Evolutionary conservation across 2,329 filamentous ascomycete genomes (phyloP), one percentile per base, ranked within the genome.

Genomic region (Fusarium caatingaense): DNA sequence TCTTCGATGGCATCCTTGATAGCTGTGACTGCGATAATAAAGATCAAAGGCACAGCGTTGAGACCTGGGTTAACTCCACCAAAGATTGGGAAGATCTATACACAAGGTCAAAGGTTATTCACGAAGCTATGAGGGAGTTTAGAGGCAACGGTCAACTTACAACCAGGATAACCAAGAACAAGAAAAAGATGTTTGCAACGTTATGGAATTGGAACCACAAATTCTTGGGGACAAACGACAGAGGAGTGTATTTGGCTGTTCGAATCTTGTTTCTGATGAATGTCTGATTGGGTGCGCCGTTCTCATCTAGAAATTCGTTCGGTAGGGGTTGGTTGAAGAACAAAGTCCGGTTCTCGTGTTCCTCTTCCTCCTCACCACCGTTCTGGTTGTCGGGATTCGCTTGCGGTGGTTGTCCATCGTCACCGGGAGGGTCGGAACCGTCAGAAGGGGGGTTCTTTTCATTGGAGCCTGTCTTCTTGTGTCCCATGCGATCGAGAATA

Each of bases 121-220:
- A 55, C 46, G 32, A 56, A 40, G 30, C 32, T 44, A 54, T 21
- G 37, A 34, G 50, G 42, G 30, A 44, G 41, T 27, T 51, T n/a
- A 42, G 55, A 37, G 25, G 27, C 45, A 47, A 34, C 51, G 23
- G 60, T 40, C 46, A 50, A 79, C 94, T 86, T 91, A 98, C 96
- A 76, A 91, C 91, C 64, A 99, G 87, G 77, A 99, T 97, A 78
- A 98, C 94, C 75, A 95, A 88, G 82, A 98, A 98, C 74, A 98
- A 85, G 87, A 99, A 99, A 83, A 98, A 99, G 56, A 98, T 91
- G 80, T 99, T 99, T 77, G 96, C 96, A 76, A 99, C 92, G 78
- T 98, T 98, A 82, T 99, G 95, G 78, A 99, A 98, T 81, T 99
- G 97, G 71, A 97, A 93, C 89, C 91, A 99, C 77, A 99, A 78